A percentile compares a stretch with the other conserved stretches of the same genome.
Evolutionary conservation across 202 grass and related monocot species (phyloP).

Genomic region (Cymbopogon flexuosus): DNA sequence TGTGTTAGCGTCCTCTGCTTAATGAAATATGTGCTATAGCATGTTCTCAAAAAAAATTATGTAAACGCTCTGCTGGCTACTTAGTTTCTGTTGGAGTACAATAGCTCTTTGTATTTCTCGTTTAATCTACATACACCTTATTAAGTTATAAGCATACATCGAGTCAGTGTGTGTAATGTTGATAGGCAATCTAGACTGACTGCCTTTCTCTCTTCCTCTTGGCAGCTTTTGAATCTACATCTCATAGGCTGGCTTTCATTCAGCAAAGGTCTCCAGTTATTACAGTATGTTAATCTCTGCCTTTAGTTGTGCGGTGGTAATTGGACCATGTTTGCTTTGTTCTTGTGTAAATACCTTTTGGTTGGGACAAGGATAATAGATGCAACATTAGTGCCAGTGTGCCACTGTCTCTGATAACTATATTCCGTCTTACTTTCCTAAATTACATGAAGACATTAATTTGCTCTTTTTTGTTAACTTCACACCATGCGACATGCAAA

Average conservation of each 20-base stretch:
- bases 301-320: not conserved
- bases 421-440: not conserved
- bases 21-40: too few relatives aligned
- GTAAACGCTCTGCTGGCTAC: too few relatives aligned
- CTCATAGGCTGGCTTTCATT: constrained; percentile 57
- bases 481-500: not conserved
- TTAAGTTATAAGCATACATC: not conserved
- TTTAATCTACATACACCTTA: not conserved
- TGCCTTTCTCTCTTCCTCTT: not conserved
- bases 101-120: not conserved
- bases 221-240: constrained; percentile 77
- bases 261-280: constrained; percentile 87
- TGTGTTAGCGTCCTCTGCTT: not conserved
- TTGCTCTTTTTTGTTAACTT: not conserved
- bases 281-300: constrained; percentile 40
- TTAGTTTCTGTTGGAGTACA: not conserved
- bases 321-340: not conserved
- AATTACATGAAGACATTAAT: not conserved
- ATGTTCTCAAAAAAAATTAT: too few relatives aligned
- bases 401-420: not conserved
- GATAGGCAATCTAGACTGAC: not conserved
- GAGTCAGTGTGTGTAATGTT: not conserved
- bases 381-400: not conserved
- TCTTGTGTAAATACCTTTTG: not conserved
- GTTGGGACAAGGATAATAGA: not conserved